Conservation (phyloP, 305 asterid genomes). For the Salvia sclarea region DNA sequence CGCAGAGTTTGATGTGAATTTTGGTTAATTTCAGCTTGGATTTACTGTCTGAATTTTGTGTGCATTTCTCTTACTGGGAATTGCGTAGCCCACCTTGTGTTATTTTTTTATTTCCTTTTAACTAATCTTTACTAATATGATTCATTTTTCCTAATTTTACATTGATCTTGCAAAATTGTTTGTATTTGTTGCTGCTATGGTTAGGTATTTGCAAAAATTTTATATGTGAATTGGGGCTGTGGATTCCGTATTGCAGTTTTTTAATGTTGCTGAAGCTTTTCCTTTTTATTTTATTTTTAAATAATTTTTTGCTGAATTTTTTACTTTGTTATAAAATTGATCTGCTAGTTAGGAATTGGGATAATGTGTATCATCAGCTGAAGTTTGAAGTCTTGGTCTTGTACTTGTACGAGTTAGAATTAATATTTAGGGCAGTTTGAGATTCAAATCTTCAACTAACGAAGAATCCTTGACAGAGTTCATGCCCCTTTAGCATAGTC, state of each 20-base stretch:
- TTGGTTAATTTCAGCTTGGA: conserved; percentile 25
- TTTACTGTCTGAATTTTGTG: conserved; percentile 26
- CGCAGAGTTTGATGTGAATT: conserved; percentile 40
- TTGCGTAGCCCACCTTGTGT: not conserved
- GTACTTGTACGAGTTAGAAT: conserved; percentile 8
- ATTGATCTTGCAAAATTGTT: conserved; percentile 15
- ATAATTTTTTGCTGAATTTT: not conserved
- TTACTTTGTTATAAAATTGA: not conserved
- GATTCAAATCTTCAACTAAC: conserved; percentile 5
- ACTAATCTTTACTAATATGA: conserved; percentile 1
- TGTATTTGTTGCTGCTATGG: conserved; percentile 26
- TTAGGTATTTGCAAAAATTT: conserved; percentile 10
- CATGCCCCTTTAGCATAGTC: conserved; percentile 3
- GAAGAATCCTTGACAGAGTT: conserved; percentile 10
- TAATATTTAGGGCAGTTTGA: not conserved
- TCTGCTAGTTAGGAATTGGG: not conserved
- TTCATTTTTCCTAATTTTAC: not conserved
- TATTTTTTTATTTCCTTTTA: not conserved
- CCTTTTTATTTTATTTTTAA: not conserved
- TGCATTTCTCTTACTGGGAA: conserved; percentile 17
- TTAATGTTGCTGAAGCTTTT: not conserved
- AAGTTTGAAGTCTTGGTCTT: conserved; percentile 29
- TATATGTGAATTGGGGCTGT: conserved; percentile 21
- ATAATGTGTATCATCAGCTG: not conserved
- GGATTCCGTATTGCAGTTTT: not conserved